phyloP scores from a whole-genome alignment of 495 filamentous ascomycete genomes.

The Acidiella bohemica region DNA sequence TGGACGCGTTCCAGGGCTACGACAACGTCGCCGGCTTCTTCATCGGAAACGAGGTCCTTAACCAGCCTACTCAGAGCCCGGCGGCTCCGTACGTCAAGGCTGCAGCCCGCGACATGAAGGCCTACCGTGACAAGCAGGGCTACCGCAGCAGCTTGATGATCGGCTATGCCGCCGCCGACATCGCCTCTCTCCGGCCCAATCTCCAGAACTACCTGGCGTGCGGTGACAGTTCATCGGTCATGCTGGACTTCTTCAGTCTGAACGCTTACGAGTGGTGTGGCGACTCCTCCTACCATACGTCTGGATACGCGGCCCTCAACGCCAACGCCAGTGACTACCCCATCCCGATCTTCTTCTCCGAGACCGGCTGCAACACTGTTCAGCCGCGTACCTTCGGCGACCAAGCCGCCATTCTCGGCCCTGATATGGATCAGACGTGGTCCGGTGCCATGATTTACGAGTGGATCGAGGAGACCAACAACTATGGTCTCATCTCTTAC shows the following conservation, averaged over 20 bases:
- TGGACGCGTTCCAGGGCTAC: slow-evolving; percentile 67
- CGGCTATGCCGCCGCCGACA: slow-evolving; percentile 82
- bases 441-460: slow-evolving; percentile 79
- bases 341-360: slow-evolving; percentile 47
- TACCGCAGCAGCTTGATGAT: slow-evolving; percentile 75
- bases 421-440: slow-evolving; percentile 60
- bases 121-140: slow-evolving; percentile 60
- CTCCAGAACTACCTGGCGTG: slow-evolving; percentile 83
- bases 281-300: slow-evolving; percentile 44
- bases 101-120: slow-evolving; percentile 67
- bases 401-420: slow-evolving; percentile 61
- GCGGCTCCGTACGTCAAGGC: slow-evolving; percentile 75
- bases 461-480: slow-evolving; percentile 76
- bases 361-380: slow-evolving; percentile 41
- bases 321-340: slow-evolving; percentile 44
- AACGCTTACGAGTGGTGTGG: slow-evolving; percentile 88
- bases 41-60: slow-evolving; percentile 77
- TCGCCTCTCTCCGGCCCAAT: slow-evolving; percentile 65
- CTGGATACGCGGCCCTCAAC: slow-evolving; percentile 58
- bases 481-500: slow-evolving; percentile 77
- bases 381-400: slow-evolving; percentile 61
- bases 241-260: slow-evolving; percentile 69
- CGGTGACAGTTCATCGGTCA: slow-evolving; percentile 50
- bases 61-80: slow-evolving; percentile 40
- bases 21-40: slow-evolving; percentile 74